Evolutionary conservation across 768 basidiomycete species (phyloP).

Genomic region (Lactarius deliciosus): DNA sequence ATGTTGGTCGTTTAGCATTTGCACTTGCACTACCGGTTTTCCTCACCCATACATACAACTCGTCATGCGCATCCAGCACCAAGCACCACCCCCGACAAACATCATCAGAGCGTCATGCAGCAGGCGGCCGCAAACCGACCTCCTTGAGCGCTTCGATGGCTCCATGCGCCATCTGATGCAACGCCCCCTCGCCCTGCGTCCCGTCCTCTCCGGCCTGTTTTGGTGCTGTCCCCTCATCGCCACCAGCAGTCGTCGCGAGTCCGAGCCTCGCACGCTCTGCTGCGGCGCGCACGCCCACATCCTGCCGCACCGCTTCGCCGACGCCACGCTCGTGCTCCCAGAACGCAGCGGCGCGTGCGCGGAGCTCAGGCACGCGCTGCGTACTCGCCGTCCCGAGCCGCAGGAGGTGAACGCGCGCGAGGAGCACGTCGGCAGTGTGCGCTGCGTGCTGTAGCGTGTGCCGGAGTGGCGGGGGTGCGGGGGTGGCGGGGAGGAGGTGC

Average conservation of each 20-base stretch:
- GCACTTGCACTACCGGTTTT: neutral
- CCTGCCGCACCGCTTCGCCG: conserved; percentile 22
- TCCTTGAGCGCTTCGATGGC: conserved; percentile 9
- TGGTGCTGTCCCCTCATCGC: neutral
- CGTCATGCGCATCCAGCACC: neutral
- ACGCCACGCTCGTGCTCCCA: conserved; percentile 19
- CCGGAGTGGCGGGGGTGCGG: neutral
- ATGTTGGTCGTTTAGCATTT: neutral
- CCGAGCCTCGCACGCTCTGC: conserved; percentile 17
- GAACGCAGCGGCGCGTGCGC: conserved; percentile 12
- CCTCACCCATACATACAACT: neutral
- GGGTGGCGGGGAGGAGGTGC: conserved; percentile 19
- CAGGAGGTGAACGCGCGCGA: conserved; percentile 20
- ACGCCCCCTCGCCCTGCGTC: neutral
- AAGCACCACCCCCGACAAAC: too few species aligned
- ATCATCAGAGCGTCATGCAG: neutral
- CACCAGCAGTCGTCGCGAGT: conserved; percentile 1
- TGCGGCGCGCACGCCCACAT: conserved; percentile 21
- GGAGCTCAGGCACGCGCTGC: conserved; percentile 22
- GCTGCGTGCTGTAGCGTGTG: neutral
- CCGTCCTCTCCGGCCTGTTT: neutral
- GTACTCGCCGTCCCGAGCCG: conserved; percentile 9
- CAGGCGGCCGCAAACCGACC: neutral
- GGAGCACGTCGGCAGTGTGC: conserved; percentile 12
- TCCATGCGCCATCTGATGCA: conserved; percentile 16